Conservation (phyloP, 805 yeast genomes). For the Lipomyces spencermartinsiae region DNA sequence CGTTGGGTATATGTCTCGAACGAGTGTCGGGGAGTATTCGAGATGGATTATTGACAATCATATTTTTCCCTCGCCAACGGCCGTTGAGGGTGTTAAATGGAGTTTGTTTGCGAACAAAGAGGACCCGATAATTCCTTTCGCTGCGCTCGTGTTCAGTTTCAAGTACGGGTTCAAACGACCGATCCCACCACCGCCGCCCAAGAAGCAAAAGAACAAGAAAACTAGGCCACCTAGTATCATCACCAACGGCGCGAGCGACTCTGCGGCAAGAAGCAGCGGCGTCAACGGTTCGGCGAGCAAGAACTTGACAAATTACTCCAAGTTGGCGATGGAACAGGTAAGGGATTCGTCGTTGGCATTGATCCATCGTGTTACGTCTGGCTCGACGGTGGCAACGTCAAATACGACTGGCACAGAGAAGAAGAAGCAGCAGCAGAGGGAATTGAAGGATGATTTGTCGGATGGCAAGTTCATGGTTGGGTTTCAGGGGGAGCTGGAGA, state of each 20-base stretch:
- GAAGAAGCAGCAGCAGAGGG: constrained; percentile 3
- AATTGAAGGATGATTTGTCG: constrained; percentile 32
- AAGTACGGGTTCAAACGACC: constrained; percentile 30
- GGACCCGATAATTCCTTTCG: constrained; percentile 29
- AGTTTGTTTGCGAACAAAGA: constrained; percentile 23
- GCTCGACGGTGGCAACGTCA: constrained; percentile 22
- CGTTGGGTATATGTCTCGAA: constrained; percentile 30
- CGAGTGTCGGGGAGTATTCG: constrained; percentile 34
- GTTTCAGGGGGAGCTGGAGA: constrained; percentile 30
- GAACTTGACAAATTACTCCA: constrained; percentile 12
- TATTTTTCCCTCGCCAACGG: constrained; percentile 32
- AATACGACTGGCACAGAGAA: constrained; percentile 9
- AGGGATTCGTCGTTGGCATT: constrained; percentile 26
- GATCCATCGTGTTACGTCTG: constrained; percentile 29
- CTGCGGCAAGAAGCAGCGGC: not conserved
- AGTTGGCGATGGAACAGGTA: constrained; percentile 10
- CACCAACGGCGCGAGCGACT: not conserved
- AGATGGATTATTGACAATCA: constrained; percentile 37
- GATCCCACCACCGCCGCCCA: constrained; percentile 12
- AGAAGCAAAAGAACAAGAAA: constrained; percentile 8
- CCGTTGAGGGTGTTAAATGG: constrained; percentile 35
- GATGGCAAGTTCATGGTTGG: constrained; percentile 36
- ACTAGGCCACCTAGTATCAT: constrained; percentile 6
- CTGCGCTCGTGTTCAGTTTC: constrained; percentile 28
- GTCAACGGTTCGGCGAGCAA: not conserved